Evolutionary conservation across 257 asterid species (phyloP), one percentile per base, ranked within the genome.

Genomic region (Fraxinus pennsylvanica): DNA sequence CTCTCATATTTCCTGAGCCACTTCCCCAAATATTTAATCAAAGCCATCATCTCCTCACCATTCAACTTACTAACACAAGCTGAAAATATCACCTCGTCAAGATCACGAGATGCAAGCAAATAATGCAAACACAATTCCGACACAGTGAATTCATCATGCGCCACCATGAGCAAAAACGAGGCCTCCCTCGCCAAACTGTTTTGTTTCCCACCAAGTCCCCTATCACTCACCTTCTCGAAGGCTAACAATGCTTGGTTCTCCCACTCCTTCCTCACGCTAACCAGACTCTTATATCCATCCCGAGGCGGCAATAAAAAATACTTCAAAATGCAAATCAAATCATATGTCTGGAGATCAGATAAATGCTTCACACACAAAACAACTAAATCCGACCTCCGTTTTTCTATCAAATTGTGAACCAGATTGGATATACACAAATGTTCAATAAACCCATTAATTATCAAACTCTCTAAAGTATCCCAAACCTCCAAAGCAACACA

Each of bases 51-150:
- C 86, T 95, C 98, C 45, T 83, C 87, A 27, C 92, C 93, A 72
- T 82, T 87, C 87, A 93, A 86, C 82, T 91, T 93, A 71, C 97
- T 80, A 39, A 93, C 86, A 81, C 98, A 95, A 79, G 97, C 93
- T 0, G 93, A 85, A 72, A 95, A 86, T 22, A 89, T 85, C 75
- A 92, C 94, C 81, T 93, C 97, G 73, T 95, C 99, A 67, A 90
- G 85, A 81, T 92, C 85, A 73, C 80, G 80, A 1, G 96, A 93
- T 0, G 92, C 82, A 10, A 95, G 78, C 79, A 95, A 80, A 79
- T 89, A 88, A 89, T 93, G 97, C 86, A 93, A 85, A 90, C 99
- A 91, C 84, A 93, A 80, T 72, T 95, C 99, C 0, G 89, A 80
- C 45, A 86, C 89, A 0, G 90, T 86, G 80, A 95, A 93, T 29